These are phyloP conservation scores for Dorcoceras hygrometricum DNA, from an alignment of 257 asterid genomes.

Conservation along the genomic window DNA sequence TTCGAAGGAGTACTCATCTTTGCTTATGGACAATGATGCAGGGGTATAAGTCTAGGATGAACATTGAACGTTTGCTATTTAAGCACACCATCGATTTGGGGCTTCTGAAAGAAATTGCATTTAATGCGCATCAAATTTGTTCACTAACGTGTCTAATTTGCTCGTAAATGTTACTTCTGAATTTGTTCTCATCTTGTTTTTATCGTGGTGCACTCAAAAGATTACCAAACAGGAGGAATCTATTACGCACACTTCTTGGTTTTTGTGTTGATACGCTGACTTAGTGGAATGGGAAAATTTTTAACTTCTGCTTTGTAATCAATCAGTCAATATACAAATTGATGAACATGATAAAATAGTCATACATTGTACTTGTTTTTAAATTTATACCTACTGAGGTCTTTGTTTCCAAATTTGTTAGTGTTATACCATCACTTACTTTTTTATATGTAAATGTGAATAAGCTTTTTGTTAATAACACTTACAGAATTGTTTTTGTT, in stretches of 20 bases:
- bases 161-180: background rate
- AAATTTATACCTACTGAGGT: background rate
- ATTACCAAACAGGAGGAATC: background rate
- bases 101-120: background rate
- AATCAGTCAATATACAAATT: background rate
- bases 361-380: background rate
- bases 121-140: conserved; percentile 8
- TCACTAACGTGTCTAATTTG: background rate
- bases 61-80: background rate
- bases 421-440: background rate
- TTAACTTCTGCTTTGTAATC: background rate
- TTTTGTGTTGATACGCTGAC: background rate
- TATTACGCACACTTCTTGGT: background rate
- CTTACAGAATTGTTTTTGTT: background rate
- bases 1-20: background rate
- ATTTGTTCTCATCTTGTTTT: background rate
- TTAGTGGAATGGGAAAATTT: background rate
- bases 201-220: background rate
- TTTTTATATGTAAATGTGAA: background rate
- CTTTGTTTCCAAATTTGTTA: background rate
- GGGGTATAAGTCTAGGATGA: background rate
- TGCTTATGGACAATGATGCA: background rate
- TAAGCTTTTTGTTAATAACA: background rate
- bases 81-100: background rate
- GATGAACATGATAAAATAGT: background rate